phyloP scores from a whole-genome alignment of 495 filamentous ascomycete genomes.

The Hypoxylon crocopeplum region DNA sequence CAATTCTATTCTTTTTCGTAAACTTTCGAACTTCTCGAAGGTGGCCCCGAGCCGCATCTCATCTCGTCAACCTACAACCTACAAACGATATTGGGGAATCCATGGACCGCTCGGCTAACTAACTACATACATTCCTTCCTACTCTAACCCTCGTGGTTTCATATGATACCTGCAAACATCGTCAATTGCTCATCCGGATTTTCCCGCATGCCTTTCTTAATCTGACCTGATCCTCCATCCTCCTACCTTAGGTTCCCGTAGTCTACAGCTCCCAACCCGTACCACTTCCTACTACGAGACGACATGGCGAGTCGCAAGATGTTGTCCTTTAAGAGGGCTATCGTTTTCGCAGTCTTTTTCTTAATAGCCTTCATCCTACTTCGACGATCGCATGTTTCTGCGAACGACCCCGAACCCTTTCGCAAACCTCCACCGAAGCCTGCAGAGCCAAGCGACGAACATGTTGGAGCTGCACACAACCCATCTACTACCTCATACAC shows the following conservation, averaged over 20 bases:
- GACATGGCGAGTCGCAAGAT: slow-evolving; percentile 38
- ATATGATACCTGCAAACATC: not conserved
- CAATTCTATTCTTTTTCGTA: slow-evolving; percentile 11
- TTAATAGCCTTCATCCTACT: slow-evolving; percentile 75
- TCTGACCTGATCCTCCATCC: slow-evolving; percentile 1
- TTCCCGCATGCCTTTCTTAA: slow-evolving; percentile 27
- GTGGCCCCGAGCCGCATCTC: no score
- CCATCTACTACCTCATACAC: slow-evolving; percentile 37
- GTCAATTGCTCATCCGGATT: slow-evolving; percentile 11
- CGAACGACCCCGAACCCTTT: slow-evolving; percentile 32
- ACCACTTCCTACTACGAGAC: not conserved
- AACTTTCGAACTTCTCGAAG: slow-evolving; percentile 18
- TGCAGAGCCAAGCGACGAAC: slow-evolving; percentile 28
- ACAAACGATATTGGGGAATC: no score
- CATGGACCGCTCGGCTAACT: no score
- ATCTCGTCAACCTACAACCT: no score
- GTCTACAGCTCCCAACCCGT: slow-evolving; percentile 1
- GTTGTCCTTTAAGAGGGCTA: slow-evolving; percentile 74
- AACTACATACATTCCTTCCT: not conserved
- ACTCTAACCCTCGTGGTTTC: not conserved
- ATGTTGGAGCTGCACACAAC: slow-evolving; percentile 35
- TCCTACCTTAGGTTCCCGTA: slow-evolving; percentile 9
- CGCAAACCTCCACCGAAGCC: slow-evolving; percentile 50
- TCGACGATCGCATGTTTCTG: slow-evolving; percentile 64
- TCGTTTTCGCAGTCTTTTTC: slow-evolving; percentile 71